These are phyloP conservation scores for Apiotrichum porosum DNA, from an alignment of 1,284 basidiomycete species.

Conservation along the genomic window DNA sequence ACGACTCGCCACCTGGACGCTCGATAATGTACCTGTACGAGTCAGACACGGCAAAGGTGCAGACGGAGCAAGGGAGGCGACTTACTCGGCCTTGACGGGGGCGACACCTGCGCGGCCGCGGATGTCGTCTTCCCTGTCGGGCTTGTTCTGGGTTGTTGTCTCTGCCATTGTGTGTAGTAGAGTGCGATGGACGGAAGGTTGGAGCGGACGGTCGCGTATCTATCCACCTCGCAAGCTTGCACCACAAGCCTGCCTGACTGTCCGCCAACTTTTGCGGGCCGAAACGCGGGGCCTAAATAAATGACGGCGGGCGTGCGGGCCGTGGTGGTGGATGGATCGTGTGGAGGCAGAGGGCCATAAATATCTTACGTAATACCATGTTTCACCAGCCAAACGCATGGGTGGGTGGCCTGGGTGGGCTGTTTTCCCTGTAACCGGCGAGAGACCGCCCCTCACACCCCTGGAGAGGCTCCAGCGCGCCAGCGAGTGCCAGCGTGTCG, in stretches of 20 bases:
- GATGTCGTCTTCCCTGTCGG: slow-evolving; percentile 2
- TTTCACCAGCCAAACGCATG: neutral
- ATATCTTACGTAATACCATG: neutral
- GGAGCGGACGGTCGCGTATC: too few relatives aligned
- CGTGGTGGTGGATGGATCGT: neutral
- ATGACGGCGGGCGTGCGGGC: neutral
- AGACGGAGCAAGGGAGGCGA: slow-evolving; percentile 10
- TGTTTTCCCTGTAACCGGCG: slow-evolving; percentile 1
- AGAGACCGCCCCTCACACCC: too few relatives aligned
- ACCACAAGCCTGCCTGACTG: too few relatives aligned
- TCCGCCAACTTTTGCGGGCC: slow-evolving; percentile 5
- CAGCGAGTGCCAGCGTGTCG: too few relatives aligned
- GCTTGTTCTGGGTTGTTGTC: neutral
- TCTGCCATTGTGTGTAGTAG: neutral
- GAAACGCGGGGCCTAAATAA: slow-evolving; percentile 5
- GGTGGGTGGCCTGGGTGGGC: neutral
- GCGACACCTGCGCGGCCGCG: slow-evolving; percentile 55
- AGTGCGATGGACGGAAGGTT: too few relatives aligned
- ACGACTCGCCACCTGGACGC: slow-evolving; percentile 53
- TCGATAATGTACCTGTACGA: slow-evolving; percentile 58
- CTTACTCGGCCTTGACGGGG: slow-evolving; percentile 69
- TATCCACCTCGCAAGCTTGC: too few relatives aligned
- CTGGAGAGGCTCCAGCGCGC: too few relatives aligned
- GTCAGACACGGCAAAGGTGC: neutral
- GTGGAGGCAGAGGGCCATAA: too few relatives aligned